Percentiles rank a stretch among this genome's conserved stretches.
Conservation (phyloP, 805 yeast species). For the Kodamaea kaohsiungensis region DNA sequence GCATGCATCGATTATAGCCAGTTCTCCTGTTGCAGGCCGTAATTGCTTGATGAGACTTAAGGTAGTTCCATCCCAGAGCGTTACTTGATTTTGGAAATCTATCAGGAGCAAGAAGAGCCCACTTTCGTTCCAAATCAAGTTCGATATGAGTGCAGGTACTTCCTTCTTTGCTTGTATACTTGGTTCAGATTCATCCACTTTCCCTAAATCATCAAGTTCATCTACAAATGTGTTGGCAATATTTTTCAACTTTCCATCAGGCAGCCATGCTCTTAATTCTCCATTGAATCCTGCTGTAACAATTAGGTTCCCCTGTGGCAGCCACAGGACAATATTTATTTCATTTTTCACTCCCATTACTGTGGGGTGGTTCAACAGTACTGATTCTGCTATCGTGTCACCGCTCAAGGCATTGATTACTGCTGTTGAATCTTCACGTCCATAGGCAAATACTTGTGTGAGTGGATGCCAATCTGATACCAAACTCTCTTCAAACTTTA, state of each 20-base stretch:
- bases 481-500: slow-evolving; percentile 45
- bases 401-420: slow-evolving; percentile 40
- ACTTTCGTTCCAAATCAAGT: slow-evolving; percentile 60
- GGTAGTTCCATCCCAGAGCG: slow-evolving; percentile 64
- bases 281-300: slow-evolving; percentile 71
- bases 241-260: slow-evolving; percentile 64
- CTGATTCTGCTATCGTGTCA: slow-evolving; percentile 30
- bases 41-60: slow-evolving; percentile 35
- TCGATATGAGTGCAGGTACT: slow-evolving; percentile 43
- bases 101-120: slow-evolving; percentile 58
- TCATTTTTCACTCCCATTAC: slow-evolving; percentile 20
- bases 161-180: slow-evolving; percentile 11
- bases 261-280: slow-evolving; percentile 76
- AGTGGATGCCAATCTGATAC: slow-evolving; percentile 60
- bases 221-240: slow-evolving; percentile 27
- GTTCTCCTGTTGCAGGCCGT: slow-evolving; percentile 15
- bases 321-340: slow-evolving; percentile 54
- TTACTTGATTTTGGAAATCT: slow-evolving; percentile 46
- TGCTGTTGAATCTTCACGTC: slow-evolving; percentile 50
- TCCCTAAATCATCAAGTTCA: neutral
- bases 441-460: slow-evolving; percentile 52
- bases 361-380: slow-evolving; percentile 32
- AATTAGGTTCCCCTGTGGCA: slow-evolving; percentile 61
- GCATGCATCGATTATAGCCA: slow-evolving; percentile 46
- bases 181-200: slow-evolving; percentile 7